Percentiles rank a stretch among this genome's conserved stretches.
Evolutionary conservation across 345 rosid species (phyloP).

Genomic region (Bretschneidera sinensis): DNA sequence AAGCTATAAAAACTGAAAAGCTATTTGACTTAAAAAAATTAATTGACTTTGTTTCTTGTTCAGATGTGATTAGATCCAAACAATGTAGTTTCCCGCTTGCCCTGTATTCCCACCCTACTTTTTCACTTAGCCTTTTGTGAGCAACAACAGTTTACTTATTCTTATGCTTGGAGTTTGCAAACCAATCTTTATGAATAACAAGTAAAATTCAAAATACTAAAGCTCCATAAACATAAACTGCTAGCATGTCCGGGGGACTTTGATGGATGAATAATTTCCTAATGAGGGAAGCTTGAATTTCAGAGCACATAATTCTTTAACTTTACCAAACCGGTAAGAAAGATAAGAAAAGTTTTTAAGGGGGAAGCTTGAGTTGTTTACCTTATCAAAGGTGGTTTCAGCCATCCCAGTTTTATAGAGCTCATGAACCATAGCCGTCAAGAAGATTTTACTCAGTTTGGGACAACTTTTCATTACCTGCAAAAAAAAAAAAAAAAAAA

Average conservation of each 20-base stretch:
- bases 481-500: conserved; percentile 10
- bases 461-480: conserved; percentile 78
- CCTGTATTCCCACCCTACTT: no score
- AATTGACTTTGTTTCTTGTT: no score
- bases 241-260: background rate
- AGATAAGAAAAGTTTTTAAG: background rate
- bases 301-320: background rate
- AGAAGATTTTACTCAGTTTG: conserved; percentile 69
- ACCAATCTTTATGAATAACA: no score
- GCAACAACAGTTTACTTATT: no score
- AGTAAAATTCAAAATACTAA: no score
- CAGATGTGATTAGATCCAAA: no score
- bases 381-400: conserved; percentile 88
- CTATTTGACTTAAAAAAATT: no score
- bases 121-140: no score
- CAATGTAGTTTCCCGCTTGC: background rate
- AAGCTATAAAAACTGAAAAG: background rate
- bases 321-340: background rate
- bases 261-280: background rate
- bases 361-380: conserved; percentile 13
- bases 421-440: conserved; percentile 91
- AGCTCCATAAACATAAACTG: background rate
- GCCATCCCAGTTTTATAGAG: conserved; percentile 94
- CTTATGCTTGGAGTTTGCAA: no score
- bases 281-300: no score